Base-by-base conservation (phyloP, 2,329 filamentous ascomycete species). In the Diplocarpon rosae region DNA sequence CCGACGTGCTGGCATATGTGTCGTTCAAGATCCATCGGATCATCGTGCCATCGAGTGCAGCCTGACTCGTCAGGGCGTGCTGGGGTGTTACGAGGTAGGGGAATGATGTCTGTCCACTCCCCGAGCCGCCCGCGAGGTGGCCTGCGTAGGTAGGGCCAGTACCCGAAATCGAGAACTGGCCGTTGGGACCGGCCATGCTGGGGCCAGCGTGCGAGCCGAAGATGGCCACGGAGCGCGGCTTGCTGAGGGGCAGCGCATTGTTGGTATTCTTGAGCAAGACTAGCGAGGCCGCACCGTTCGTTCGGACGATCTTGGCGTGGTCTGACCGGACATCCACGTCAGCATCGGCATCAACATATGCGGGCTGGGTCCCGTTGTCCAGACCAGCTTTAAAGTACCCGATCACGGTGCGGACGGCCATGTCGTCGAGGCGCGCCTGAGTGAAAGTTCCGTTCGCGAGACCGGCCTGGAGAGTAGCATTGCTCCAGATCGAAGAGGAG, bases 261-360 rank as follows among this genome's bases (percentile, higher is more conserved):
- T 69, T 65, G 2, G 52, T 56, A 45, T 78, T 78, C 65, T 84
- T 83, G 16, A 84, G 65, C 15, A 84, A 60, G 14, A 81, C 78
- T 46, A 80, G 76, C 3, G 79, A 12, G 11, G 30, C 30, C 11
- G 30, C 30, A 5, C 30, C 30, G n/a, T 76, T 54, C 81, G 76
- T 3, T 78, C 63, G 0, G 77, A 77, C 28, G 74, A 72, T n/a
- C 75, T 0, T 78, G 58, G 0, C 70, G 67, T 27, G 36, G 42
- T 27, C 50, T 40, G 80, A 71, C 14, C 73, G 65, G 4, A 69
- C 77, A 51, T 81, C 72, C 7, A 80, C 64, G 5, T 12, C 15
- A 71, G 62, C 0, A 55, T 51, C 48, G 80, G 78, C 1, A 72
- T 70, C 28, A 65, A 77, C 59, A 42, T 70, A 66, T 1, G 54